These are phyloP conservation scores for Pestalotiopsis sp. DNA, from an alignment of 2,329 filamentous ascomycete species.

Conservation along the genomic window DNA sequence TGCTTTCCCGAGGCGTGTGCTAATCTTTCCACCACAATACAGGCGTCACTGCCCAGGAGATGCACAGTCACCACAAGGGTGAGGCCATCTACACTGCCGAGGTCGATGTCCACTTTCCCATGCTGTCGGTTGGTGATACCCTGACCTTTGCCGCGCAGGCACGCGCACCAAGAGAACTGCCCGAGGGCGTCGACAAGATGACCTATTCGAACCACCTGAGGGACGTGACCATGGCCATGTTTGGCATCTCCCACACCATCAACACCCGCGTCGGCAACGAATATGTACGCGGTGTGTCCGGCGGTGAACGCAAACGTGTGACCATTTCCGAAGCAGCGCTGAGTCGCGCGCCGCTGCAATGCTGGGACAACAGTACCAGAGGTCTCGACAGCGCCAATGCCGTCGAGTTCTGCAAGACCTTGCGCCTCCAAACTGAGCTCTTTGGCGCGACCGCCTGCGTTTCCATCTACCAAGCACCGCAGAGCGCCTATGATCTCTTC, in stretches of 20 bases:
- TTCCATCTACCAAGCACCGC: slow-evolving; percentile 73
- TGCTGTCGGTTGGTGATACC: slow-evolving; percentile 75
- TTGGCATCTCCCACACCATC: slow-evolving; percentile 69
- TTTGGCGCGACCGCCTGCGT: slow-evolving; percentile 33
- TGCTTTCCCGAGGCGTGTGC: neutral
- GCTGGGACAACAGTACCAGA: slow-evolving; percentile 71
- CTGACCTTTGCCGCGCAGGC: slow-evolving; percentile 74
- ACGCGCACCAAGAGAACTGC: slow-evolving; percentile 61
- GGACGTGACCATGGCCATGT: slow-evolving; percentile 73
- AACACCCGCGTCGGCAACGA: slow-evolving; percentile 76
- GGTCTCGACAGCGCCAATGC: slow-evolving; percentile 74
- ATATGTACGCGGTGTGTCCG: slow-evolving; percentile 71
- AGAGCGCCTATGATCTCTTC: slow-evolving; percentile 62
- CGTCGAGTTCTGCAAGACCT: slow-evolving; percentile 70
- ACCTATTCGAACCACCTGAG: slow-evolving; percentile 62
- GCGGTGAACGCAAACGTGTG: slow-evolving; percentile 69
- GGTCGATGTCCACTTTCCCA: slow-evolving; percentile 78
- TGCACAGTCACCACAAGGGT: slow-evolving; percentile 75
- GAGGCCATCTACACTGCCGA: slow-evolving; percentile 86
- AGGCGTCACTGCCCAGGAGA: slow-evolving; percentile 67
- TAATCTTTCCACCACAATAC: neutral
- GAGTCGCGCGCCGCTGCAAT: slow-evolving; percentile 56
- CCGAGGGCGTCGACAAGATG: slow-evolving; percentile 53
- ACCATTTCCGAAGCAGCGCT: slow-evolving; percentile 61
- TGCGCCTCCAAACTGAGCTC: slow-evolving; percentile 40